A percentile compares a stretch with the other conserved stretches of the same genome.
phyloP scores from a whole-genome alignment of 2,329 filamentous ascomycete species.

The Nemania serpens region DNA sequence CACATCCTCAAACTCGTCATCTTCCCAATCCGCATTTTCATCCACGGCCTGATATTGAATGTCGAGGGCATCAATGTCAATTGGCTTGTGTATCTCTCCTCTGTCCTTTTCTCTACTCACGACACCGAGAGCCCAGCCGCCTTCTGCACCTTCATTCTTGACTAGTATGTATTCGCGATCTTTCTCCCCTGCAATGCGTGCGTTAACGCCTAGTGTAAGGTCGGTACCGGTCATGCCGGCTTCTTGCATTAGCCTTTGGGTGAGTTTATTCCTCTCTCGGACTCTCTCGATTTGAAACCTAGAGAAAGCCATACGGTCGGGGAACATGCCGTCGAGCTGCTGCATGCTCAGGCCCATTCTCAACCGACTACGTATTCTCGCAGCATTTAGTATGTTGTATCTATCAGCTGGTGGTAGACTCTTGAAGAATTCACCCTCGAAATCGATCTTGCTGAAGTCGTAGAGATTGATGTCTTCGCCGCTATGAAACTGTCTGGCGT shows the following conservation, averaged over 20 bases:
- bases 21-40: constrained; percentile 63
- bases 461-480: constrained; percentile 92
- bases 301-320: constrained; percentile 95
- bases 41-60: constrained; percentile 61
- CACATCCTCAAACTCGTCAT: constrained; percentile 88
- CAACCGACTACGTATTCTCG: constrained; percentile 81
- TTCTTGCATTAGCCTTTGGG: constrained; percentile 91
- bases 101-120: constrained; percentile 83
- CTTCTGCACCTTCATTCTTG: constrained; percentile 92
- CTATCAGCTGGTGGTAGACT: constrained; percentile 87
- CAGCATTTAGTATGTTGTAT: constrained; percentile 97
- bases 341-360: constrained; percentile 97
- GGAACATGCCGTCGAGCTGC: constrained; percentile 95
- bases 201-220: constrained; percentile 67
- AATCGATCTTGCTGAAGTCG: constrained; percentile 98
- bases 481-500: constrained; percentile 87
- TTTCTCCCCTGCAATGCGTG: constrained; percentile 79
- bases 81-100: constrained; percentile 82
- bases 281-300: constrained; percentile 96
- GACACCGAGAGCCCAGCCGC: constrained; percentile 93
- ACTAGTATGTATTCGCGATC: constrained; percentile 94
- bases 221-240: constrained; percentile 86
- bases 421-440: constrained; percentile 92
- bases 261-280: constrained; percentile 88
- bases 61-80: constrained; percentile 78